phyloP scores from a whole-genome alignment of 1,284 basidiomycete genomes.

The Cutaneotrichosporon spelunceum region DNA sequence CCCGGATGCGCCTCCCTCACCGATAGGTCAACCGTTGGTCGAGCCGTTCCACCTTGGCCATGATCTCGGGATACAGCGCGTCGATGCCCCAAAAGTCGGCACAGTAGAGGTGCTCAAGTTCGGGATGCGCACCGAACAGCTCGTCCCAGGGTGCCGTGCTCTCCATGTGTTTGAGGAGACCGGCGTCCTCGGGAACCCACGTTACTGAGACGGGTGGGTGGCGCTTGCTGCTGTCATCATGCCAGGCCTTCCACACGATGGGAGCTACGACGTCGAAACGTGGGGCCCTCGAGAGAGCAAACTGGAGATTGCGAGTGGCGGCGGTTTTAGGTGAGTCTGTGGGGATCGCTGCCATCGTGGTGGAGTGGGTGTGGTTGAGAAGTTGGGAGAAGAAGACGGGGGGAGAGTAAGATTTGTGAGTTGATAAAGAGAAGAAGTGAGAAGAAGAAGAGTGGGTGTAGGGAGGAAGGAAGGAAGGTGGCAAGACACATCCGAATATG shows the following conservation, averaged over 20 bases:
- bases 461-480: neutral
- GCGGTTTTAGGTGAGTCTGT: neutral
- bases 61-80: neutral
- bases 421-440: neutral
- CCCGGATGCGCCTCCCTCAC: neutral
- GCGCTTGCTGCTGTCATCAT: neutral
- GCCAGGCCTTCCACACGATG: slow-evolving; percentile 3
- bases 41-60: neutral
- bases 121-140: neutral
- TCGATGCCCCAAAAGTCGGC: neutral
- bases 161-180: neutral
- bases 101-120: neutral
- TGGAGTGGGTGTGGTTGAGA: neutral
- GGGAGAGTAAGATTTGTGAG: neutral
- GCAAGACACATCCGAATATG: neutral
- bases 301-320: neutral
- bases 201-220: neutral
- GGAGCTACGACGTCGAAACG: neutral
- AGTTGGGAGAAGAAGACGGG: neutral
- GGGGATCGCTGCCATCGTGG: neutral
- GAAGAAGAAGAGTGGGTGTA: neutral
- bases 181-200: neutral
- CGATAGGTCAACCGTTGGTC: neutral
- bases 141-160: neutral
- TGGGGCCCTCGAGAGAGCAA: neutral